phyloP scores from a whole-genome alignment of 306 rosid genomes.

The Cicer chorassanicum region DNA sequence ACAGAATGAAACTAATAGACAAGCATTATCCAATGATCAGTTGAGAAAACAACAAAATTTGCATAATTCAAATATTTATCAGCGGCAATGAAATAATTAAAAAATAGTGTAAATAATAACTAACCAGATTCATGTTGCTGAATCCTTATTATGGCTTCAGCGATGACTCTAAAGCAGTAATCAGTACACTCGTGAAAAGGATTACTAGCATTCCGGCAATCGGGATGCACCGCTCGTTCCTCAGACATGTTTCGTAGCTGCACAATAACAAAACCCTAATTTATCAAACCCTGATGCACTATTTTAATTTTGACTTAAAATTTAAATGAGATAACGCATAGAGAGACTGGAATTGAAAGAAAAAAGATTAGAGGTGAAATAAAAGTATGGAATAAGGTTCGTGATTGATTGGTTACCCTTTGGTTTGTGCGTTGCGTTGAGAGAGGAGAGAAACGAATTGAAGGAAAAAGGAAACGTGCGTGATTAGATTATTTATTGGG shows the following conservation, averaged over 20 bases:
- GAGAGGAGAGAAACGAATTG: not conserved
- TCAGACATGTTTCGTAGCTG: slow-evolving; percentile 57
- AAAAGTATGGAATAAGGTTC: not conserved
- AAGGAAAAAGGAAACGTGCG: not conserved
- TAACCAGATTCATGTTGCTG: slow-evolving; percentile 59
- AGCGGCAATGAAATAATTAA: not conserved
- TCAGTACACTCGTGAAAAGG: slow-evolving; percentile 90
- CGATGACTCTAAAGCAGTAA: slow-evolving; percentile 78
- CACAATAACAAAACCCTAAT: slow-evolving; percentile 38
- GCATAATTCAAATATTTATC: not conserved
- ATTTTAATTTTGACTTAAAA: not conserved
- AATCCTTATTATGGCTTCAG: slow-evolving; percentile 66
- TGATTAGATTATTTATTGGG: not conserved
- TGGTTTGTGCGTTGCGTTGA: not conserved
- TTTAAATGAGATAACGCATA: not conserved
- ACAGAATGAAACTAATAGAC: slow-evolving; percentile 15
- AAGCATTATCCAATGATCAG: not conserved
- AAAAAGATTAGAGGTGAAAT: not conserved
- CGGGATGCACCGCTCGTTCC: slow-evolving; percentile 82
- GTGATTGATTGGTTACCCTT: not conserved
- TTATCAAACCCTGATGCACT: not conserved
- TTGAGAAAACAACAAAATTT: not conserved
- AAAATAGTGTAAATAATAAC: not conserved
- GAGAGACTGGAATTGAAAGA: slow-evolving; percentile 26
- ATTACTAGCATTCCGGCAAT: slow-evolving; percentile 87